Percentiles rank a stretch among this genome's conserved stretches.
These are phyloP conservation scores for Biscutella laevigata DNA, from an alignment of 441 rosid genomes.

Conservation along the genomic window DNA sequence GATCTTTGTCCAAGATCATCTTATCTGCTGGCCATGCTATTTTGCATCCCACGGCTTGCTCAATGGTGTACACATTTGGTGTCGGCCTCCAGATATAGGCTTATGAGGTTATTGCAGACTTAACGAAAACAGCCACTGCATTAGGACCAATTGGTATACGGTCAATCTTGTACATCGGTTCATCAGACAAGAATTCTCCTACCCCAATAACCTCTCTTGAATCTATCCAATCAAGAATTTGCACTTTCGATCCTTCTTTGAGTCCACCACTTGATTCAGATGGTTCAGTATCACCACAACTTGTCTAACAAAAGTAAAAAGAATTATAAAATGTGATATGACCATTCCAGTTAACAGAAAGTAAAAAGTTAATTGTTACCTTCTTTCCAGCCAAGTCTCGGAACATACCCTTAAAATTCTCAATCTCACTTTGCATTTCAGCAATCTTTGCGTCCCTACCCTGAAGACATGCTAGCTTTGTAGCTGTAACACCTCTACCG, in stretches of 20 bases:
- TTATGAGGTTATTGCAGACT: too few species aligned
- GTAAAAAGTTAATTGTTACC: neutral
- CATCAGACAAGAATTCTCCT: neutral
- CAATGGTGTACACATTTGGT: neutral
- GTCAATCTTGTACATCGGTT: neutral
- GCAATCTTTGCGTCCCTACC: neutral
- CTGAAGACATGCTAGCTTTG: neutral
- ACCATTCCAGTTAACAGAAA: neutral
- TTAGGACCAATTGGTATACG: slow-evolving; percentile 1
- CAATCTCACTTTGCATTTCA: neutral
- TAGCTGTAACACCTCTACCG: neutral
- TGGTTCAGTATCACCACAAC: neutral
- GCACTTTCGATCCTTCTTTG: neutral
- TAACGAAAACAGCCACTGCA: neutral
- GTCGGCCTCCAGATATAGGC: too few species aligned
- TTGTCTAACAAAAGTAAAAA: neutral
- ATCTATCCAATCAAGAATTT: neutral
- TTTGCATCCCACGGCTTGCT: neutral
- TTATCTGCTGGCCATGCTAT: neutral
- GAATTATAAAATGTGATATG: neutral
- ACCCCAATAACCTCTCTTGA: neutral
- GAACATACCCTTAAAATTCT: neutral
- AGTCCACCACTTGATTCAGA: neutral
- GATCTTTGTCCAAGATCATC: neutral
- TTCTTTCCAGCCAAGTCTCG: neutral